Base-by-base conservation (phyloP, 306 rosid species). In the Gastrolobium bilobum region DNA sequence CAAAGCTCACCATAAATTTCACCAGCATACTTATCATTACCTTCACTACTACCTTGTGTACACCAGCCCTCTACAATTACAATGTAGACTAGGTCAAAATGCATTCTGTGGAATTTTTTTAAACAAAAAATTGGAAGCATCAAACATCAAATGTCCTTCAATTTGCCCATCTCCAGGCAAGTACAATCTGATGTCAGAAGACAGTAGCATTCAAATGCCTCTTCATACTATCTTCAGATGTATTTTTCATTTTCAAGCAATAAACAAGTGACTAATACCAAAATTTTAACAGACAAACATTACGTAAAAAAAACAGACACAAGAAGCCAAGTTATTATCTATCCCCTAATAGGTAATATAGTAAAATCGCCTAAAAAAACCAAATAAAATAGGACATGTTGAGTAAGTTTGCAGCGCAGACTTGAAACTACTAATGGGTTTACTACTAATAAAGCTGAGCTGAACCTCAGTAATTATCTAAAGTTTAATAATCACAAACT, bases 1-100 rank as follows among this genome's bases (percentile, higher is more conserved):
- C 84, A 81, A 77, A 63, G 82, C 75, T 84, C 89, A 48, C 68
- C 68, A 79, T 60, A 83, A 59, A 76, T 81, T 60, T 78, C 94
- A 87, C 62, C 84, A 64, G 86, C 84, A 66, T 72, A 53, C 67
- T 50, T 83, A 54, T 79, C 83, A 57, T 40, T 82, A 73, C 82
- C 85, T 77, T 80, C 87, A 53, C 64, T 52, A 72, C 79, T 71
- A 62, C 76, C 86, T 65, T 85, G 85, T 14, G 65, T 39, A 79
- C 61, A 81, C 77, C 85, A 89, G n/a, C 65, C 87, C 78, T 90
- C 97, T 91, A 89, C 75, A 83, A 84, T 83, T 54, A 87, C 70
- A 88, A 69, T 79, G 80, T 34, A 81, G 53, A 78, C 65, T 66
- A 61, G 42, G 71, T 85, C 65, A 82, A 84, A 81, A 79, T 48